These are phyloP conservation scores for Coemansia javaensis DNA, from an alignment of 192 early-diverging fungal species.

Conservation along the genomic window DNA sequence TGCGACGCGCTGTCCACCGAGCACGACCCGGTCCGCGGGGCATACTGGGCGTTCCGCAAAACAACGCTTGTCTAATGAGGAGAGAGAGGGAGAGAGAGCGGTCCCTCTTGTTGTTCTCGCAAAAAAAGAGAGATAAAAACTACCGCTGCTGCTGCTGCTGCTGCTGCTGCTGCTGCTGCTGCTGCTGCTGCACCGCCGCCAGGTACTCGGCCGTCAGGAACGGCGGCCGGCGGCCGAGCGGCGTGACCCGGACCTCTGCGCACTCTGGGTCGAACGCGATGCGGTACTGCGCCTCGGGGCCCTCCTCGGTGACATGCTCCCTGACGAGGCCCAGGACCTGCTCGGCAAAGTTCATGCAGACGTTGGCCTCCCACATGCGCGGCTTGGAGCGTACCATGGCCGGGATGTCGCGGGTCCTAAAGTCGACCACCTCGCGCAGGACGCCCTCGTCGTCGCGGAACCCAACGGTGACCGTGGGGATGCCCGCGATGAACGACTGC, in stretches of 20 bases:
- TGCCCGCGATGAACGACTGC: conserved; percentile 88
- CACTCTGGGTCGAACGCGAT: conserved; percentile 20
- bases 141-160: background rate
- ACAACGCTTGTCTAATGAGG: background rate
- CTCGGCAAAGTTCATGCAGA: conserved; percentile 84
- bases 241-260: conserved; percentile 8
- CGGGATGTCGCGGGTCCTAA: conserved; percentile 79
- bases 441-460: conserved; percentile 75
- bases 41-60: conserved; percentile 46
- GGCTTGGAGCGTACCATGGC: conserved; percentile 63
- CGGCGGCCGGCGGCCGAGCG: conserved; percentile 7
- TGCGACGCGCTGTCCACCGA: conserved; percentile 26
- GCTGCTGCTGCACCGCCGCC: background rate
- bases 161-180: background rate
- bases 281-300: conserved; percentile 36
- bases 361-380: conserved; percentile 72
- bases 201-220: conserved; percentile 34
- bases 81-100: no score
- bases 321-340: conserved; percentile 51
- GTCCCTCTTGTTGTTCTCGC: no score
- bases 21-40: conserved; percentile 29
- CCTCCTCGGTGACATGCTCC: conserved; percentile 8
- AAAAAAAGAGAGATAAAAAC: no score
- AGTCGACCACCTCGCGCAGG: conserved; percentile 49
- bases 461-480: conserved; percentile 76